These are phyloP conservation scores for Durio zibethinus DNA, from an alignment of 345 rosid genomes.

Conservation along the genomic window DNA sequence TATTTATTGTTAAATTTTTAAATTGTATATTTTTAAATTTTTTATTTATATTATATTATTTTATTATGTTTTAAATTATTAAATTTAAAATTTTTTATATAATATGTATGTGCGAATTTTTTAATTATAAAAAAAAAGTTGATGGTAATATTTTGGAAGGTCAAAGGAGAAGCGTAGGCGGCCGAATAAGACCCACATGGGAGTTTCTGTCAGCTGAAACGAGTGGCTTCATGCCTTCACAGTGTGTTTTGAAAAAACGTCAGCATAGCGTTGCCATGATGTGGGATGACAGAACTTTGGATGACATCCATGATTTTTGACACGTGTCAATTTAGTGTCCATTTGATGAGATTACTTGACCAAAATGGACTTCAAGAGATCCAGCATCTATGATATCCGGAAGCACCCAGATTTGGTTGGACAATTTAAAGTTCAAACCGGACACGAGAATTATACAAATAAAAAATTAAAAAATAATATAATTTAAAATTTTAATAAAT, in stretches of 20 bases:
- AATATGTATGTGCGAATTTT: too few relatives aligned
- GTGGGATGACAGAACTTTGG: neutral
- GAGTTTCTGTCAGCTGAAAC: slow-evolving; percentile 10
- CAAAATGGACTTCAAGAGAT: neutral
- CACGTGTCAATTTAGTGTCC: slow-evolving; percentile 15
- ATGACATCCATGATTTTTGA: slow-evolving; percentile 14
- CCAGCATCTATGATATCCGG: neutral
- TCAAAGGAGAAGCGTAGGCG: slow-evolving; percentile 41
- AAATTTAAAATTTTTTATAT: too few relatives aligned
- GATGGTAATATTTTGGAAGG: slow-evolving; percentile 22
- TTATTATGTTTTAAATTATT: too few relatives aligned
- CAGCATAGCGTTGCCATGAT: slow-evolving; percentile 41
- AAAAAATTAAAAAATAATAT: too few relatives aligned
- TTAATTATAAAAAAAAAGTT: too few relatives aligned
- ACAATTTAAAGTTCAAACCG: neutral
- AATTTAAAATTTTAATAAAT: too few relatives aligned
- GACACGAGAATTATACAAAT: too few relatives aligned
- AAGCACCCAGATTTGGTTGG: neutral
- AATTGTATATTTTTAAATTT: too few relatives aligned
- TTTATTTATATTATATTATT: too few relatives aligned
- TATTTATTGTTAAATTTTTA: too few relatives aligned
- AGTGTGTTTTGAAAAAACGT: slow-evolving; percentile 10
- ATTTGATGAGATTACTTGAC: too few relatives aligned
- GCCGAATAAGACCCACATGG: slow-evolving; percentile 40
- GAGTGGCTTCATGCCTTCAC: neutral